Conservation (phyloP, 768 basidiomycete species). For the Solioccasus polychromus region DNA sequence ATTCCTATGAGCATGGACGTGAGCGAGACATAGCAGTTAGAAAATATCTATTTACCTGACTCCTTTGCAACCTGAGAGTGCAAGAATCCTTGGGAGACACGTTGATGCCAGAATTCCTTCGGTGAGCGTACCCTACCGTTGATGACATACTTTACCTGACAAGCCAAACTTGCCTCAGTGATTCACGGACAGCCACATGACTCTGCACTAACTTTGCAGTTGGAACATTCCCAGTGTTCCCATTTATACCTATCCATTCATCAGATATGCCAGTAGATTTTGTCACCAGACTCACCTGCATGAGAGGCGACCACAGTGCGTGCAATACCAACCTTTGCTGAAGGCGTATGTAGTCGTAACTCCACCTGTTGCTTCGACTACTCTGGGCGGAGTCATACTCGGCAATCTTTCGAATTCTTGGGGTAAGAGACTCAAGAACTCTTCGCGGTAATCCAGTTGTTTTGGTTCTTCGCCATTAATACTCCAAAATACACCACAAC, state of each 20-base stretch:
- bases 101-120: slow-evolving; percentile 39
- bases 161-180: not conserved
- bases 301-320: slow-evolving; percentile 66
- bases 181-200: not conserved
- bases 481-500: slow-evolving; percentile 57
- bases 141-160: slow-evolving; percentile 16
- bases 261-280: slow-evolving; percentile 1
- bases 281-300: slow-evolving; percentile 49
- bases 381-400: slow-evolving; percentile 39
- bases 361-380: slow-evolving; percentile 25
- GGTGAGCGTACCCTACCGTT: slow-evolving; percentile 24
- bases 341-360: slow-evolving; percentile 54
- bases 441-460: slow-evolving; percentile 44
- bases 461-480: slow-evolving; percentile 28
- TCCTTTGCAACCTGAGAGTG: slow-evolving; percentile 30
- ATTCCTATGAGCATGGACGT: slow-evolving; percentile 17
- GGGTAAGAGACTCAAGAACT: slow-evolving; percentile 43
- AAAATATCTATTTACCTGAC: slow-evolving; percentile 20
- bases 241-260: slow-evolving; percentile 55
- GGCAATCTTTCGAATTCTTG: slow-evolving; percentile 31
- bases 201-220: slow-evolving; percentile 54
- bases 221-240: slow-evolving; percentile 69
- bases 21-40: not conserved
- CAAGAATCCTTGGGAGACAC: slow-evolving; percentile 20
- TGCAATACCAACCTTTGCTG: slow-evolving; percentile 69